Conservation (phyloP, 345 rosid species). For the Rhodomyrtus tomentosa region DNA sequence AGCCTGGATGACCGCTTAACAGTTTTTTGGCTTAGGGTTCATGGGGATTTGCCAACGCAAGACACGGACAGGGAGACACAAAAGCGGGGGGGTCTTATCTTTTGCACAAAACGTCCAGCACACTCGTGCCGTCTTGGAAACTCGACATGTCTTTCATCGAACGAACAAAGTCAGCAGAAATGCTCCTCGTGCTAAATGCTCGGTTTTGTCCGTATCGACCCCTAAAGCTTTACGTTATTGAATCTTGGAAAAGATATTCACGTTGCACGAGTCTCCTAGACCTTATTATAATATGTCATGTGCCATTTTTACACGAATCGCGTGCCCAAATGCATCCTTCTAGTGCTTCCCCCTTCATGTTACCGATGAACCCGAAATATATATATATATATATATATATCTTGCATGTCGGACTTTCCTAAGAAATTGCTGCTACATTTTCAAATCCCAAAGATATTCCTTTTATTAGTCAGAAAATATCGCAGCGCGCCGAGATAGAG, state of each 20-base stretch:
- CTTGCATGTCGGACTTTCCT: constrained; percentile 6
- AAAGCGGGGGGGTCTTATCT: neutral
- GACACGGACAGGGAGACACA: constrained; percentile 22
- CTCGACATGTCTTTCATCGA: neutral
- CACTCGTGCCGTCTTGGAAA: constrained; percentile 46
- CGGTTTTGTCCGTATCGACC: neutral
- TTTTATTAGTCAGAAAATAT: neutral
- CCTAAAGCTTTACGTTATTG: neutral
- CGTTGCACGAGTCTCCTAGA: neutral
- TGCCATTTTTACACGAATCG: neutral
- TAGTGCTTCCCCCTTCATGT: constrained; percentile 24
- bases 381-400: too few species aligned
- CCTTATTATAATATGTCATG: neutral
- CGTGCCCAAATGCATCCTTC: constrained; percentile 15
- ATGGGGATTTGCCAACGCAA: constrained; percentile 21
- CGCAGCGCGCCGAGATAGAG: neutral
- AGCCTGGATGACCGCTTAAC: neutral
- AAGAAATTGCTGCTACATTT: constrained; percentile 3
- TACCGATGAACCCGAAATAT: constrained; percentile 17
- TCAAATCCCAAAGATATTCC: constrained; percentile 1
- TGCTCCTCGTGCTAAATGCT: neutral
- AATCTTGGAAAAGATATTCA: neutral
- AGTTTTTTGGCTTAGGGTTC: neutral
- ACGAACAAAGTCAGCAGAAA: neutral
- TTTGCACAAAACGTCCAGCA: neutral